phyloP scores from a whole-genome alignment of 225 moss, liverwort and hornwort genomes.

The Takakia lepidozioides region DNA sequence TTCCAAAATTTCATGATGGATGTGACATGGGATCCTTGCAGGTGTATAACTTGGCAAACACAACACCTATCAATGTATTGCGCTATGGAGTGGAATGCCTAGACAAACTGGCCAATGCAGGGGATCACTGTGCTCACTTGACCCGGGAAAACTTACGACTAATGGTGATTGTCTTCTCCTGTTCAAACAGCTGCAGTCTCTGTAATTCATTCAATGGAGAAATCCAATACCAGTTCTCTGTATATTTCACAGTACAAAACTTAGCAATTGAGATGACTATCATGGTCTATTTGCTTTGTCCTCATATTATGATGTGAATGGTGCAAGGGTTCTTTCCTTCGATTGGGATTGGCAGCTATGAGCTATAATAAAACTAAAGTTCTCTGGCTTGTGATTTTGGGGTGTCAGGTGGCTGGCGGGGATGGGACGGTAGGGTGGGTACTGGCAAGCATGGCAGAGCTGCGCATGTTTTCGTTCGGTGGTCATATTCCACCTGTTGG shows the following conservation, averaged over 20 bases:
- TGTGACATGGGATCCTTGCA: too few relatives aligned
- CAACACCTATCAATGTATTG: conserved; percentile 53
- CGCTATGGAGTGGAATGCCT: conserved; percentile 66
- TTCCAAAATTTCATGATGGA: too few relatives aligned
- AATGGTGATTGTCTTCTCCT: conserved; percentile 37
- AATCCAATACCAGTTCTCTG: not conserved
- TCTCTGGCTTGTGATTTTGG: not conserved
- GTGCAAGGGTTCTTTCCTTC: too few relatives aligned
- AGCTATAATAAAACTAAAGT: not conserved
- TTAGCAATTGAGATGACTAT: not conserved
- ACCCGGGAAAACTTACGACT: conserved; percentile 71
- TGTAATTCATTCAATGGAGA: too few relatives aligned
- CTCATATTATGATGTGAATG: not conserved
- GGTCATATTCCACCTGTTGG: conserved; percentile 59
- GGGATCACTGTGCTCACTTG: conserved; percentile 56
- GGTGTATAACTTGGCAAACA: conserved; percentile 72
- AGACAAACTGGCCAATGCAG: conserved; percentile 54
- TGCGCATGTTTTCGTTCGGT: conserved; percentile 21
- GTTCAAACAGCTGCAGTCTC: too few relatives aligned
- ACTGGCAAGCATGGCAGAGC: conserved; percentile 55
- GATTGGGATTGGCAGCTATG: too few relatives aligned
- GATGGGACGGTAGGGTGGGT: conserved; percentile 98
- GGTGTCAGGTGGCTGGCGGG: conserved; percentile 87
- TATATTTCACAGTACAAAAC: not conserved
- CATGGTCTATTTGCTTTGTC: not conserved